Evolutionary conservation across 495 filamentous ascomycete genomes (phyloP), one percentile per base, ranked within the genome.

Genomic region (Penicillium arizonense): DNA sequence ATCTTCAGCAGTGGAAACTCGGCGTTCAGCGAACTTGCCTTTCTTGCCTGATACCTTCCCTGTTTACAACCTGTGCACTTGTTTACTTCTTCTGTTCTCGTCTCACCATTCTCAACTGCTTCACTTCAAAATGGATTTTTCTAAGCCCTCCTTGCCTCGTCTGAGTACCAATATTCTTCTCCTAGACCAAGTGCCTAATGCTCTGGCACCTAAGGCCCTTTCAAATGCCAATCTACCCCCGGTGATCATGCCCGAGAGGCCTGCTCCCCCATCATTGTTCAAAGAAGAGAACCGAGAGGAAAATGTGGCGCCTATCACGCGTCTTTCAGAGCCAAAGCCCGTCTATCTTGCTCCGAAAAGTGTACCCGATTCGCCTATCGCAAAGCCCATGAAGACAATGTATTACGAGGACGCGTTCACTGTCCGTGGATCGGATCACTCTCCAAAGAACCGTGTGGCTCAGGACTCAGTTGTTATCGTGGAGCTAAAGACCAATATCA

Each of bases 401-500:
- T 87, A 82, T 60, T 88, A 83, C 55, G 80, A 77, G 23, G 84
- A 86, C 18, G 71, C 72, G 13, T 87, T 90, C 56, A 71, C 73
- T 7, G 62, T 76, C 43, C 79, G 82, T 51, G 79, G 82, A 50
- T 64, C 70, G 3, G 61, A 64, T 48, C 60, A 71, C n/a, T 74
- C 80, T 9, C 77, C 82, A 9, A 75, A 74, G 50, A 81, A 87
- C 39, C 77, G 81, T 26, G 70, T 90, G 18, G 66, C 69, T 13
- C 82, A 80, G 53, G 82, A 91, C 53, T 84, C 89, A 14, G 75
- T 87, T 46, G 80, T 96, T 47, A 78, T 89, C 49, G 88, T 86
- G 33, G 90, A 96, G 64, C 68, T 97, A 28, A 86, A 83, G 61
- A 90, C 89, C n/a, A 96, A 94, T 64, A 82, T 84, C 33, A 88